A percentile compares a stretch with the other conserved stretches of the same genome.
Evolutionary conservation across 805 yeast genomes (phyloP).

Genomic region (Yarrowia hollandica): DNA sequence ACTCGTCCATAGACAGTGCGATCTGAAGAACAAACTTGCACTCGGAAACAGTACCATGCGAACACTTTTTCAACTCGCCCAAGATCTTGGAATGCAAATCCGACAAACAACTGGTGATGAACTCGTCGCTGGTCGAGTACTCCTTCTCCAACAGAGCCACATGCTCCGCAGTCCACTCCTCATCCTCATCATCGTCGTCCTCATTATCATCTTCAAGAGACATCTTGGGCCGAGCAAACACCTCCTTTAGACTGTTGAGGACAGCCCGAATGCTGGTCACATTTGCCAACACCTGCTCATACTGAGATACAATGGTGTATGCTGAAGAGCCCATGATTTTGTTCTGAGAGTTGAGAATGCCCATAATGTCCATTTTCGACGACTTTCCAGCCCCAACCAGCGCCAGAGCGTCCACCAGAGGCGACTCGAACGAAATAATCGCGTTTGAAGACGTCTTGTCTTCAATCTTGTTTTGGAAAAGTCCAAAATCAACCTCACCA

Average conservation of each 20-base stretch:
- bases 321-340: constrained; percentile 11
- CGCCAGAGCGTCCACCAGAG: constrained; percentile 10
- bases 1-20: constrained; percentile 6
- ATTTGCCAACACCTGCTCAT: constrained; percentile 1
- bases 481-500: not conserved
- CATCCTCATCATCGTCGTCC: constrained; percentile 10
- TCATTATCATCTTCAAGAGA: constrained; percentile 6
- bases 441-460: not conserved
- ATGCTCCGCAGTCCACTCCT: constrained; percentile 4
- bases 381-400: constrained; percentile 2
- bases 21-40: constrained; percentile 23
- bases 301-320: not conserved
- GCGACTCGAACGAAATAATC: constrained; percentile 10
- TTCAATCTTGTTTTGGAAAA: not conserved
- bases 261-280: constrained; percentile 5
- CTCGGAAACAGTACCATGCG: not conserved
- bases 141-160: constrained; percentile 10
- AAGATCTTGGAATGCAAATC: constrained; percentile 5
- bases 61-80: not conserved
- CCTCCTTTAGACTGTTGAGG: not conserved
- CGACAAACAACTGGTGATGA: constrained; percentile 1
- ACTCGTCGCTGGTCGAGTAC: constrained; percentile 2
- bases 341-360: not conserved
- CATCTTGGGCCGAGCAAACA: not conserved
- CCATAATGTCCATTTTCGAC: constrained; percentile 4